A percentile compares a stretch with the other conserved stretches of the same genome.
Conservation (phyloP, 2,329 filamentous ascomycete genomes). For the Sporothrix brasiliensis region DNA sequence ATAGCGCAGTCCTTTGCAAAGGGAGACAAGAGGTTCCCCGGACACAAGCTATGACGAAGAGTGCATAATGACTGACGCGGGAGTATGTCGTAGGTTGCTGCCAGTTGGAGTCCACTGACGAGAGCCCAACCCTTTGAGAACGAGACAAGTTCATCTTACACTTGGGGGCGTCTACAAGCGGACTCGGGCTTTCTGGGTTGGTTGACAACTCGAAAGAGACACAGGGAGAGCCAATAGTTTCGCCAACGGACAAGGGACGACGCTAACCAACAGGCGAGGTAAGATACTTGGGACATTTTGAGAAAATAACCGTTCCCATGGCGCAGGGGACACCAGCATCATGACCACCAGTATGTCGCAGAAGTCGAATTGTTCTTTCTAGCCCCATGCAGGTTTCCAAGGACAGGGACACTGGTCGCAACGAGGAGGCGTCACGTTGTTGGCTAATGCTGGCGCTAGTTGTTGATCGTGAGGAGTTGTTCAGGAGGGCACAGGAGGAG, state of each 20-base stretch:
- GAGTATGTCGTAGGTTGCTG: conserved; percentile 10
- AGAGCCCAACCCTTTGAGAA: neutral
- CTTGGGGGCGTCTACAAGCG: conserved; percentile 15
- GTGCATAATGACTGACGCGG: neutral
- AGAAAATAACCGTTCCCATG: conserved; percentile 10
- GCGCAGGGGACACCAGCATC: neutral
- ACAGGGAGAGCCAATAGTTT: neutral
- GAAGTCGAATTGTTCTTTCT: neutral
- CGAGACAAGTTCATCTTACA: neutral
- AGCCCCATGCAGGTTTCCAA: neutral
- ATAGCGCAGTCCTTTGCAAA: neutral
- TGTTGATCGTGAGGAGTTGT: conserved; percentile 6
- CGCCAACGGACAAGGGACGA: neutral
- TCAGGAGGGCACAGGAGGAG: conserved; percentile 3
- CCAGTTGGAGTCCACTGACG: neutral
- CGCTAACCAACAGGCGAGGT: too few relatives aligned
- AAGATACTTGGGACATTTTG: neutral
- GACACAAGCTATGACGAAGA: neutral
- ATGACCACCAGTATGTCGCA: too few relatives aligned
- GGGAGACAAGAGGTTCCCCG: too few relatives aligned
- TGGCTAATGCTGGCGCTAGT: neutral
- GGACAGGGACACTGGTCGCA: neutral
- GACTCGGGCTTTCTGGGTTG: neutral
- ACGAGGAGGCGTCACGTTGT: neutral
- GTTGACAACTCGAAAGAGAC: neutral